Conservation (phyloP, 2,329 filamentous ascomycete genomes). For the Huntiella decipiens region DNA sequence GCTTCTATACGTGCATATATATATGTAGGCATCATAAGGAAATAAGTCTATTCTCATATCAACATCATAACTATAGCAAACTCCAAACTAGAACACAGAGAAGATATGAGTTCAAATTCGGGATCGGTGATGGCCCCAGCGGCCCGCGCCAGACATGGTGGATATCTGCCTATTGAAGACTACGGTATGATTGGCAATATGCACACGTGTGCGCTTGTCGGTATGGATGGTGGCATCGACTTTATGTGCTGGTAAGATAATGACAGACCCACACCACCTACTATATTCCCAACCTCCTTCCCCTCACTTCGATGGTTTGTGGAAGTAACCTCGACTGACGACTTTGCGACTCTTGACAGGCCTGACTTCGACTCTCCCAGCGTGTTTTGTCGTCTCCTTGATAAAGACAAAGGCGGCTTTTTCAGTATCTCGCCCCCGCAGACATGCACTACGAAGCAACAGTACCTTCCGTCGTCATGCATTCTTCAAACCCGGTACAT, state of each 20-base stretch:
- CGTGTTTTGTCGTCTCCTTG: constrained; percentile 54
- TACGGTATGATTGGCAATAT: constrained; percentile 70
- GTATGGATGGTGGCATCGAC: constrained; percentile 54
- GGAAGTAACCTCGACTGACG: constrained; percentile 1
- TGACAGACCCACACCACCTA: background rate
- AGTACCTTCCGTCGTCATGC: constrained; percentile 57
- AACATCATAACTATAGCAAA: background rate
- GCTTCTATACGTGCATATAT: background rate
- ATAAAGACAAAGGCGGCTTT: constrained; percentile 56
- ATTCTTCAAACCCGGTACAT: constrained; percentile 64
- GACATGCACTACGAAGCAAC: constrained; percentile 52
- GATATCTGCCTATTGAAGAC: constrained; percentile 48
- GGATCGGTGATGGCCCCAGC: constrained; percentile 1
- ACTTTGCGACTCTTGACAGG: constrained; percentile 22
- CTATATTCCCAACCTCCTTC: background rate
- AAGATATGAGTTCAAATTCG: background rate
- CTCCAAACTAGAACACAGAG: background rate
- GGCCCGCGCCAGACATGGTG: constrained; percentile 15
- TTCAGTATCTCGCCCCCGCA: constrained; percentile 45
- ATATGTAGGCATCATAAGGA: background rate
- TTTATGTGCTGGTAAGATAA: constrained; percentile 53
- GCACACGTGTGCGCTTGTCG: constrained; percentile 58
- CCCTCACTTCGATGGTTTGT: no score
- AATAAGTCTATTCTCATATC: background rate
- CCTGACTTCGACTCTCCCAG: constrained; percentile 63